Evolutionary conservation across 139 green algal species (phyloP).

Genomic region (Monoraphidium neglectum): DNA sequence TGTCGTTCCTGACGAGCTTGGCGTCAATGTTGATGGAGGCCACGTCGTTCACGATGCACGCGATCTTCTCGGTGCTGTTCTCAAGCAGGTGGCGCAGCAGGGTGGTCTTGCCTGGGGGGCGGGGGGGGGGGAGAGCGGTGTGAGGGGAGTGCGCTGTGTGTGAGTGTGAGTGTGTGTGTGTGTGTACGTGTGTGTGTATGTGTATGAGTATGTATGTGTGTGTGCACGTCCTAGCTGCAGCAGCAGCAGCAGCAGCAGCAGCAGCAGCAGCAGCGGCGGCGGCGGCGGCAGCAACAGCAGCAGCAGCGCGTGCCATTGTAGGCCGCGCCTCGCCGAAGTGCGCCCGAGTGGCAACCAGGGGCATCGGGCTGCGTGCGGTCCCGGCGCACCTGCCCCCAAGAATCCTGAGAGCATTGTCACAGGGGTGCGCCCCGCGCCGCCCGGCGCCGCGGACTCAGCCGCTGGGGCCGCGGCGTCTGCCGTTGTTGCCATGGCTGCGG

Average conservation of each 20-base stretch:
- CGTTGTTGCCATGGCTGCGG: too few relatives aligned
- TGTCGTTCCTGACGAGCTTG: constrained; percentile 86
- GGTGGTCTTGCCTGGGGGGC: constrained; percentile 85
- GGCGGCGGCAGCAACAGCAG: neutral
- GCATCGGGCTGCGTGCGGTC: neutral
- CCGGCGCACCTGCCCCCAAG: constrained; percentile 61
- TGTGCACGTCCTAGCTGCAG: neutral
- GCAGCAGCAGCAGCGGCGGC: neutral
- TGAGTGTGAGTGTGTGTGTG: neutral
- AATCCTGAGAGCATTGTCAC: constrained; percentile 86
- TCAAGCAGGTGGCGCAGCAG: constrained; percentile 86
- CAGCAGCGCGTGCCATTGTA: neutral
- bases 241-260: neutral
- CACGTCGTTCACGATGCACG: constrained; percentile 96
- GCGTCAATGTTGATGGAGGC: constrained; percentile 93
- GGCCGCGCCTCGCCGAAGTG: neutral
- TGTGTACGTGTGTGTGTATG: neutral
- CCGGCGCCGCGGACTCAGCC: too few relatives aligned
- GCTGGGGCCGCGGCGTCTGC: too few relatives aligned
- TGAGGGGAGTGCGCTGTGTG: neutral
- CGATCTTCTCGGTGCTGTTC: constrained; percentile 84
- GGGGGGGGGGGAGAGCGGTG: neutral
- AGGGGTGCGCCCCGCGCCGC: too few relatives aligned
- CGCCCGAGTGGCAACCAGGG: neutral
- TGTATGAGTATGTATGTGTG: too few relatives aligned